A percentile compares a stretch with the other conserved stretches of the same genome.
phyloP scores from a whole-genome alignment of 129 eudicot genomes.

The Tanacetum coccineum region DNA sequence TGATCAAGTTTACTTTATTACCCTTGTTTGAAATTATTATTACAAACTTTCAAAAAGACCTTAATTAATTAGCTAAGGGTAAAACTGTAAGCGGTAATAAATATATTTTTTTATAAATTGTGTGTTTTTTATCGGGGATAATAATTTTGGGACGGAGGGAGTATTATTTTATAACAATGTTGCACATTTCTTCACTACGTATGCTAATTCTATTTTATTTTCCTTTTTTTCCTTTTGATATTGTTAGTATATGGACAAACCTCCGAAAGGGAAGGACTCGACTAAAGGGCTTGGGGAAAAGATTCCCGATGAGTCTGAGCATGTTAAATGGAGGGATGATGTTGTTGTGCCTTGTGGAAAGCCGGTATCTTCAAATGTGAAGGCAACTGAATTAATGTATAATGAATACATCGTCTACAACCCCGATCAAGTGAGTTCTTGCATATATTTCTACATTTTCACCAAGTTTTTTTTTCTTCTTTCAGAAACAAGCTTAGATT shows the following conservation, averaged over 20 bases:
- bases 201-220: neutral
- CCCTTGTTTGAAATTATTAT: no score
- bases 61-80: no score
- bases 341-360: slow-evolving; percentile 95
- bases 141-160: no score
- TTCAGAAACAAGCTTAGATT: no score
- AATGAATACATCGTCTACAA: slow-evolving; percentile 93
- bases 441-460: neutral
- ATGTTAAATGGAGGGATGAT: slow-evolving; percentile 79
- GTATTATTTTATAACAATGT: neutral
- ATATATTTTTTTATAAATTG: no score
- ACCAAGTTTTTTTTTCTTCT: neutral
- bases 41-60: no score
- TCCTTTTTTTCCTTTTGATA: neutral
- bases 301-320: slow-evolving; percentile 63
- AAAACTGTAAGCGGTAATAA: no score
- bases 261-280: slow-evolving; percentile 91
- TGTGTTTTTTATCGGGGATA: no score
- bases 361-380: slow-evolving; percentile 71
- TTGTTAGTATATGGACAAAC: slow-evolving; percentile 84
- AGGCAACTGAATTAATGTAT: slow-evolving; percentile 72
- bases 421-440: slow-evolving; percentile 75
- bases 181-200: neutral
- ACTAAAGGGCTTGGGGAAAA: slow-evolving; percentile 97
- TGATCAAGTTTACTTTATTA: no score